Percentiles rank a stretch among this genome's conserved stretches.
phyloP scores from a whole-genome alignment of 164 flowering plant genomes.

The Paratinospora sagittata region DNA sequence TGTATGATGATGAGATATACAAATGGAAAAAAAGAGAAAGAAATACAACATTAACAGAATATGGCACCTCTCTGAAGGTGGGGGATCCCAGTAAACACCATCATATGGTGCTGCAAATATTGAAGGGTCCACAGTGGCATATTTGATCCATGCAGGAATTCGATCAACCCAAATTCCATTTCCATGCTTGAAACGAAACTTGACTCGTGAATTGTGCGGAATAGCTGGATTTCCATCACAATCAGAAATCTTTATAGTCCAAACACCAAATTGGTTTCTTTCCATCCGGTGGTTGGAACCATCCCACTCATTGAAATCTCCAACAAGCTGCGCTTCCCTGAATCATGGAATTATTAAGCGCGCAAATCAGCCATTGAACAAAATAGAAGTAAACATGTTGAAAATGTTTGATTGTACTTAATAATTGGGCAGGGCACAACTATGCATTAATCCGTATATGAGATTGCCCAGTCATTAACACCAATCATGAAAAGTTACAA shows the following conservation, averaged over 20 bases:
- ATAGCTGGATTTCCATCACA: conserved; percentile 61
- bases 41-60: background rate
- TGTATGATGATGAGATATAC: too few species aligned
- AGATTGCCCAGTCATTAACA: too few species aligned
- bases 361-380: conserved; percentile 3
- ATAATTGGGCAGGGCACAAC: too few species aligned
- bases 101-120: conserved; percentile 90
- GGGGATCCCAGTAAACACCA: conserved; percentile 95
- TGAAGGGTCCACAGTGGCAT: conserved; percentile 79
- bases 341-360: conserved; percentile 5
- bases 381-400: background rate
- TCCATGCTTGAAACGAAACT: conserved; percentile 77
- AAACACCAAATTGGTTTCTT: conserved; percentile 82
- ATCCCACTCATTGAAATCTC: conserved; percentile 96
- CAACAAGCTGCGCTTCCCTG: conserved; percentile 92
- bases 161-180: conserved; percentile 89
- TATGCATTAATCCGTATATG: too few species aligned
- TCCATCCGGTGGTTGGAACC: conserved; percentile 82
- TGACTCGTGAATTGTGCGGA: conserved; percentile 80
- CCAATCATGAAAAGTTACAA: background rate
- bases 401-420: too few species aligned
- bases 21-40: background rate
- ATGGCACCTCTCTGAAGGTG: conserved; percentile 71
- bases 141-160: conserved; percentile 94
- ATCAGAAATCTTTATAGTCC: conserved; percentile 79